Evolutionary conservation across 208 protist genomes (phyloP).

Genomic region (Leishmania arabica): DNA sequence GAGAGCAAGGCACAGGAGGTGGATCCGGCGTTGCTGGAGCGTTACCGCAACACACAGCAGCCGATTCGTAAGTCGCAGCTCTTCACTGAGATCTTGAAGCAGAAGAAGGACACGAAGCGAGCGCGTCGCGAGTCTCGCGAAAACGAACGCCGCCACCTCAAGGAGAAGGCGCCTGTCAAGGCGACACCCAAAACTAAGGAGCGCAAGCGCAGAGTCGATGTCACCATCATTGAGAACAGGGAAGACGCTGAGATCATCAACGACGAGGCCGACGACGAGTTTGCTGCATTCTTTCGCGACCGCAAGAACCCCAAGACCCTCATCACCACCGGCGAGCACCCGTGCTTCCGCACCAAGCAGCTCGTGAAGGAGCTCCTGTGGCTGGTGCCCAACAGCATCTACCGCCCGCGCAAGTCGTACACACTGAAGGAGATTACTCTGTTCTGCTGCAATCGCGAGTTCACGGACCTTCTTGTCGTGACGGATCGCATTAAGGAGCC

Average conservation of each 20-base stretch:
- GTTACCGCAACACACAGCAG: conserved; percentile 84
- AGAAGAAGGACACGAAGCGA: conserved; percentile 91
- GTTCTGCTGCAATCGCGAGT: conserved; percentile 88
- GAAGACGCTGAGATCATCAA: conserved; percentile 80
- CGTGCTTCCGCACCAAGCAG: conserved; percentile 81
- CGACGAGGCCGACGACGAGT: conserved; percentile 92
- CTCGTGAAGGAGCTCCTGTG: conserved; percentile 91
- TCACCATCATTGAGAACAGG: conserved; percentile 75
- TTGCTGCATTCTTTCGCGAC: conserved; percentile 76
- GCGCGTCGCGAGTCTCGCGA: conserved; percentile 80
- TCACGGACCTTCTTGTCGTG: conserved; percentile 91
- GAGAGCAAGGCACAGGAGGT: conserved; percentile 58
- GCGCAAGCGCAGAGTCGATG: conserved; percentile 70
- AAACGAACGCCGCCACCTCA: conserved; percentile 68
- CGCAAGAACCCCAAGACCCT: conserved; percentile 75
- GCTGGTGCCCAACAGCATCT: conserved; percentile 89
- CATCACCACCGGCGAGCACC: conserved; percentile 90
- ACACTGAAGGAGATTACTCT: conserved; percentile 92
- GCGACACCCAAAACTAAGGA: conserved; percentile 89
- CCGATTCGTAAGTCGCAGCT: conserved; percentile 86
- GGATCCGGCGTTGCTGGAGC: conserved; percentile 75
- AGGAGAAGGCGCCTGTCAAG: conserved; percentile 79
- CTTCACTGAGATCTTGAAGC: conserved; percentile 83
- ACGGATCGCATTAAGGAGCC: conserved; percentile 89
- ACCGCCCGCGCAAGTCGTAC: conserved; percentile 88